These are phyloP conservation scores for Ambrosia hybrid DNA, from an alignment of 140 eudicot species.

Conservation along the genomic window DNA sequence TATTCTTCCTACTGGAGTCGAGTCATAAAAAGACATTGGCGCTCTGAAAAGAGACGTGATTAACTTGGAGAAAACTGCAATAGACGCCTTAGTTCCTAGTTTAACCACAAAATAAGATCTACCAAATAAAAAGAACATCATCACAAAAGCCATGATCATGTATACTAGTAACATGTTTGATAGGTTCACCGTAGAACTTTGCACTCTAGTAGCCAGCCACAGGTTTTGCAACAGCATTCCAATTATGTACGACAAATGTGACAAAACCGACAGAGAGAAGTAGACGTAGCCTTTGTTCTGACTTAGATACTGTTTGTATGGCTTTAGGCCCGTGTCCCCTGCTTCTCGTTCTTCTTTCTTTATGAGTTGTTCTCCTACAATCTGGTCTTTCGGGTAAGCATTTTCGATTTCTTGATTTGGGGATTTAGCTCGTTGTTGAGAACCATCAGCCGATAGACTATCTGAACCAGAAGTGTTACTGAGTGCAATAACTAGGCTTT, in stretches of 20 bases:
- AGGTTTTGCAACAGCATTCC: slow-evolving; percentile 49
- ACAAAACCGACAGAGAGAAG: slow-evolving; percentile 39
- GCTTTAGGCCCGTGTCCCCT: slow-evolving; percentile 62
- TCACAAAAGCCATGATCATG: slow-evolving; percentile 39
- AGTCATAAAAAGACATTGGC: slow-evolving; percentile 70
- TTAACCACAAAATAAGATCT: slow-evolving; percentile 50
- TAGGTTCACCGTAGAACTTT: slow-evolving; percentile 24
- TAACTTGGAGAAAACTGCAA: slow-evolving; percentile 44
- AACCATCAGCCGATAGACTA: slow-evolving; percentile 8
- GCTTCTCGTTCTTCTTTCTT: slow-evolving; percentile 54
- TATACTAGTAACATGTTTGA: slow-evolving; percentile 40
- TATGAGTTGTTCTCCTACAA: slow-evolving; percentile 50
- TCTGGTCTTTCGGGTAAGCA: slow-evolving; percentile 20
- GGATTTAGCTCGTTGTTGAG: slow-evolving; percentile 28
- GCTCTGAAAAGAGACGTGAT: slow-evolving; percentile 61
- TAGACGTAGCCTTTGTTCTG: slow-evolving; percentile 58
- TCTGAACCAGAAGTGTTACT: slow-evolving; percentile 30
- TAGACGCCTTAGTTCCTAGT: slow-evolving; percentile 49
- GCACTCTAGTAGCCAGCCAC: slow-evolving; percentile 54
- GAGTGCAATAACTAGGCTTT: slow-evolving; percentile 52
- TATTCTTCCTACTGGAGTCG: slow-evolving; percentile 80
- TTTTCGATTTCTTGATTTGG: slow-evolving; percentile 34
- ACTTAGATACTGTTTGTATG: slow-evolving; percentile 54
- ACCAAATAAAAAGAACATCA: slow-evolving; percentile 40
- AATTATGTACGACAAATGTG: slow-evolving; percentile 35